Evolutionary conservation across 495 filamentous ascomycete species (phyloP).

Genomic region (Glutinoglossum americanum): DNA sequence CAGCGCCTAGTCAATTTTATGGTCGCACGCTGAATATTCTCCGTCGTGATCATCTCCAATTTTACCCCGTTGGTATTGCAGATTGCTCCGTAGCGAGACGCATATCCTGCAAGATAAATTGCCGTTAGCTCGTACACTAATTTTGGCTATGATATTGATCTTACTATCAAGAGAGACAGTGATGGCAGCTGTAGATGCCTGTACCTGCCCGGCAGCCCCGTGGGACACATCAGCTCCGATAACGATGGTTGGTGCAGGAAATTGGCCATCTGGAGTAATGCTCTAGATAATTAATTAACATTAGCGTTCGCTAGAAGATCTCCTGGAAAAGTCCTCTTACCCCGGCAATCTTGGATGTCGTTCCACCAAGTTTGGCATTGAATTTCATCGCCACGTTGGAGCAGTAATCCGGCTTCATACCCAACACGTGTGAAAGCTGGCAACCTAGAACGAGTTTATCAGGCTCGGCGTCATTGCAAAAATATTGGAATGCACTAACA

Average conservation of each 20-base stretch:
- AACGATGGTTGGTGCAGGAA: slow-evolving; percentile 39
- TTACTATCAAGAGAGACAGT: slow-evolving; percentile 52
- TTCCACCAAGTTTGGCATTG: slow-evolving; percentile 85
- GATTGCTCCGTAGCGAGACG: slow-evolving; percentile 47
- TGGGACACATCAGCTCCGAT: slow-evolving; percentile 87
- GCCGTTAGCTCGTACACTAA: neutral
- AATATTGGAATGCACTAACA: slow-evolving; percentile 3
- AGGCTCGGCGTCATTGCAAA: neutral
- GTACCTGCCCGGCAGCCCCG: slow-evolving; percentile 35
- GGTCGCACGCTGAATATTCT: slow-evolving; percentile 43
- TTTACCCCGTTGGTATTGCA: slow-evolving; percentile 60
- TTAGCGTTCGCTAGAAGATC: neutral
- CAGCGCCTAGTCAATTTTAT: slow-evolving; percentile 39
- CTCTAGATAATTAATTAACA: neutral
- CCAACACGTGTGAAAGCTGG: slow-evolving; percentile 41
- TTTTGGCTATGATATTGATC: neutral
- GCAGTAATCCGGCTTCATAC: slow-evolving; percentile 48
- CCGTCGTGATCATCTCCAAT: slow-evolving; percentile 45
- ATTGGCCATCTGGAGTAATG: slow-evolving; percentile 6
- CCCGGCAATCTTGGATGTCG: slow-evolving; percentile 29
- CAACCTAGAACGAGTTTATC: slow-evolving; percentile 9
- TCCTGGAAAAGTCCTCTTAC: slow-evolving; percentile 4
- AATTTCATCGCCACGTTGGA: slow-evolving; percentile 88
- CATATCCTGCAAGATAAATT: slow-evolving; percentile 4
- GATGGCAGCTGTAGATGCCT: slow-evolving; percentile 69